Evolutionary conservation across 495 filamentous ascomycete genomes (phyloP).

Genomic region (Talaromyces borbonicus): DNA sequence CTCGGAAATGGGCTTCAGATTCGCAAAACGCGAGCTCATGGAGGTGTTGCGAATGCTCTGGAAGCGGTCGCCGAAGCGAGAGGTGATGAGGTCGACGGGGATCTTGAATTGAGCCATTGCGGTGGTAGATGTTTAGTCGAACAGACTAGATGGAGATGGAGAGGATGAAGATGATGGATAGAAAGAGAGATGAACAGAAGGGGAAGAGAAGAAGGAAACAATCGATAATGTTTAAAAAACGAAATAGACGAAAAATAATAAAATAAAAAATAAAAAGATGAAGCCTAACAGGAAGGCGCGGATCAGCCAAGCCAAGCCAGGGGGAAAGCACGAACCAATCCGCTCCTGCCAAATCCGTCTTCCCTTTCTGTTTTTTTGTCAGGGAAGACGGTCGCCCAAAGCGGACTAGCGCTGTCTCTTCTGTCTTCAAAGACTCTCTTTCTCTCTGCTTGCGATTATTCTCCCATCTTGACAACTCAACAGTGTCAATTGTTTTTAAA

Average conservation of each 20-base stretch:
- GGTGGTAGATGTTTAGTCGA: conserved; percentile 6
- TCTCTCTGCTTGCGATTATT: no score
- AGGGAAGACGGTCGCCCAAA: background rate
- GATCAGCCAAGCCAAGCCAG: background rate
- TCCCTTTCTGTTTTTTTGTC: no score
- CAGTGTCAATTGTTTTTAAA: no score
- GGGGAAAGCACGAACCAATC: conserved; percentile 3
- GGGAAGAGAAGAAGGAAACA: background rate
- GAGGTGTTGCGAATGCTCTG: conserved; percentile 68
- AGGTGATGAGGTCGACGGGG: conserved; percentile 82
- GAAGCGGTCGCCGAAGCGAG: conserved; percentile 70
- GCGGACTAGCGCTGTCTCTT: background rate
- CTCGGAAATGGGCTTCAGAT: conserved; percentile 82
- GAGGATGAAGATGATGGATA: conserved; percentile 10
- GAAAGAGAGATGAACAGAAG: background rate
- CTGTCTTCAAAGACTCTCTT: no score
- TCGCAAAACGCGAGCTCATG: conserved; percentile 74
- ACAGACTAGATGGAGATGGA: conserved; percentile 9
- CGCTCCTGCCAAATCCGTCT: conserved; percentile 1
- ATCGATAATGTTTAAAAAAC: background rate
- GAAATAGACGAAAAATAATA: background rate
- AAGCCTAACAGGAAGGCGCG: conserved; percentile 3
- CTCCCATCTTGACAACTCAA: no score
- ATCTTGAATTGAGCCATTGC: conserved; percentile 84
- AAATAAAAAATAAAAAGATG: background rate